Percentiles rank a stretch among this genome's conserved stretches.
Conservation (phyloP, 352 stramenopile species). For the Pythium monospermum region DNA sequence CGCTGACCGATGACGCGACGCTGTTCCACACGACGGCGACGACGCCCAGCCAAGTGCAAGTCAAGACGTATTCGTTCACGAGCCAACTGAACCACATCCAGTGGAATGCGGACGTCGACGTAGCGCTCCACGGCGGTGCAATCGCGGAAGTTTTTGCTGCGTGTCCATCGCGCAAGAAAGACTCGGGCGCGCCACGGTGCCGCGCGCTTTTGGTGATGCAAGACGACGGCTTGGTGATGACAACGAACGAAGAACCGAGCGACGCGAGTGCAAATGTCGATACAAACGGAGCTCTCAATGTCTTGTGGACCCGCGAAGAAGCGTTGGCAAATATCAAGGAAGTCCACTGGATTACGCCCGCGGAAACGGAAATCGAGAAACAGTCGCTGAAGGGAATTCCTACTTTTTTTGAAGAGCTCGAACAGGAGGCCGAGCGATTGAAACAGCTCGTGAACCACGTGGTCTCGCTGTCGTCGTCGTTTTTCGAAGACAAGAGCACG, state of each 20-base stretch:
- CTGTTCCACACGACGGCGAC: conserved; percentile 45
- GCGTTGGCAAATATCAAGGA: conserved; percentile 69
- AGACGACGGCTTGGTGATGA: conserved; percentile 69
- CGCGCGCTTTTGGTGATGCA: conserved; percentile 60
- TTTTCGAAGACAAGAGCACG: conserved; percentile 38
- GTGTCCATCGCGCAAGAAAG: conserved; percentile 57
- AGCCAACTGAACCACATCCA: conserved; percentile 21
- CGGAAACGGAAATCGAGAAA: conserved; percentile 75
- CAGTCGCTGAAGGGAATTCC: conserved; percentile 63
- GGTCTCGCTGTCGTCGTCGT: conserved; percentile 38
- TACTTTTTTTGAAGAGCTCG: conserved; percentile 64
- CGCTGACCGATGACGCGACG: conserved; percentile 43
- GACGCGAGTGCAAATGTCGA: conserved; percentile 5
- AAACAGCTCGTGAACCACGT: conserved; percentile 44
- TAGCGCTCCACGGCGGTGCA: conserved; percentile 42
- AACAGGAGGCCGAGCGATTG: conserved; percentile 49
- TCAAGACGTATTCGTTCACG: conserved; percentile 43
- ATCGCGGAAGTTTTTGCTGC: conserved; percentile 48
- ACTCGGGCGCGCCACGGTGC: conserved; percentile 34
- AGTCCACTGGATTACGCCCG: conserved; percentile 74
- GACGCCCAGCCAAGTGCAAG: conserved; percentile 22
- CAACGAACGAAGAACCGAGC: conserved; percentile 45
- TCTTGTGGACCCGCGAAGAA: conserved; percentile 76
- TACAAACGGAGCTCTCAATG: conserved; percentile 18
- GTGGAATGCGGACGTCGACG: conserved; percentile 47